phyloP scores from a whole-genome alignment of 805 yeast species.

The Pichia occidentalis region DNA sequence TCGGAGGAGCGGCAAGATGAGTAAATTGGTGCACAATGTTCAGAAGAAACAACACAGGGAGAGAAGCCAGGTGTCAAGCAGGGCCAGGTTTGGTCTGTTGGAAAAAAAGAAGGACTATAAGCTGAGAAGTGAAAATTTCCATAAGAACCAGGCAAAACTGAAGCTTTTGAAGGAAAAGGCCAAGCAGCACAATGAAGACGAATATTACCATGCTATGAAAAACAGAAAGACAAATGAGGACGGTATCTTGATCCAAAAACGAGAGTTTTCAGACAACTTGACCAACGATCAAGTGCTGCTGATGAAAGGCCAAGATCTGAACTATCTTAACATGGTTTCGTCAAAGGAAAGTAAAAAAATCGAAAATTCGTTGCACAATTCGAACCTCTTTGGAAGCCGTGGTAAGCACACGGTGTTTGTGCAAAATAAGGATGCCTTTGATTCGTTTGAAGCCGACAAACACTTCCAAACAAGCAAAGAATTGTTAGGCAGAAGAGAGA shows the following conservation, averaged over 20 bases:
- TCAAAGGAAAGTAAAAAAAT: constrained; percentile 62
- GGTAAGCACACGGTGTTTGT: constrained; percentile 87
- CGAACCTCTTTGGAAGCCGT: constrained; percentile 42
- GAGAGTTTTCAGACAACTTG: constrained; percentile 51
- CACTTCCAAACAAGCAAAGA: constrained; percentile 66
- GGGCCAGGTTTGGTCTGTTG: constrained; percentile 73
- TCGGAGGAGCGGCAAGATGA: no score
- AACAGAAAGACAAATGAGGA: constrained; percentile 55
- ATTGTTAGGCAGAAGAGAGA: constrained; percentile 58
- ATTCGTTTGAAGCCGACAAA: constrained; percentile 53
- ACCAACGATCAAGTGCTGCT: constrained; percentile 72
- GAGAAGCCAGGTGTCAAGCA: constrained; percentile 74
- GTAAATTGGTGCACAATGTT: constrained; percentile 76
- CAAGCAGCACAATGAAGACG: constrained; percentile 79
- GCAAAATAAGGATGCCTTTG: constrained; percentile 50
- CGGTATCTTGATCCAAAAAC: constrained; percentile 62
- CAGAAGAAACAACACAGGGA: constrained; percentile 96
- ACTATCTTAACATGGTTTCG: constrained; percentile 73
- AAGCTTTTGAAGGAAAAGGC: constrained; percentile 72
- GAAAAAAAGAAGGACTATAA: constrained; percentile 88
- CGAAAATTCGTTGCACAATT: constrained; percentile 43
- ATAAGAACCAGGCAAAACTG: constrained; percentile 54
- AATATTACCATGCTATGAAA: constrained; percentile 92
- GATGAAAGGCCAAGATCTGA: constrained; percentile 84
- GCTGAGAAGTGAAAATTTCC: constrained; percentile 50